Evolutionary conservation across 345 rosid genomes (phyloP), one percentile per base, ranked within the genome.

Genomic region (Lepidium aucheri): DNA sequence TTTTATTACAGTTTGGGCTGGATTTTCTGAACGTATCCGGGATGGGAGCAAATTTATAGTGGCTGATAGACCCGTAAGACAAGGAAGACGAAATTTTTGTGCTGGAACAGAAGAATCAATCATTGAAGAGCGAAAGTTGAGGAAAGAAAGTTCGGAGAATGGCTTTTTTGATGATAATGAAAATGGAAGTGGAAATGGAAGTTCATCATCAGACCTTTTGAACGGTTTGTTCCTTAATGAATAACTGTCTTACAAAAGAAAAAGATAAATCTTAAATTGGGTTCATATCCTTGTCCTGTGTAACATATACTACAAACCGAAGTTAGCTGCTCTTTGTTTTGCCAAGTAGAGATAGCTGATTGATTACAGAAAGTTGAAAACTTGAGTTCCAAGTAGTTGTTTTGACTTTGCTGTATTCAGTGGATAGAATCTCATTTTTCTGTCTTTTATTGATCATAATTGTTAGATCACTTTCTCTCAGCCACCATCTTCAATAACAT

Each of bases 11-110:
- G 99, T 91, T 67, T 94, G 99, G 99, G 97, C 97, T 60, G 95
- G 95, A 16, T 86, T 94, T 78, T 68, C 97, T 15, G 95, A 90
- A 77, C 84, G 91, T 78, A 69, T 32, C 18, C 95, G 90, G 2
- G 88, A 90, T 35, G 96, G 97, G 28, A 85, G 78, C 83, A 94
- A 94, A 75, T 94, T 81, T 78, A 65, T 84, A 65, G 96, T 94
- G 51, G 95, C 93, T 2, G 96, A 85, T 70, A 90, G 45, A 71
- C 86, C 88, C 0, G 53, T 56, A 24, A 87, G 83, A 71, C 91
- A 80, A 80, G 78, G 55, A 34, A 65, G 77, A 69, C 68, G 81
- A n/a, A 88, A 73, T 49, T 80, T 79, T 76, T 81, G 95, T 67
- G 63, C 82, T 1, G 95, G 85, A 68, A 77, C 88, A 3, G 85